Evolutionary conservation across 2,329 filamentous ascomycete species (phyloP).

Genomic region (Apiospora hydei): DNA sequence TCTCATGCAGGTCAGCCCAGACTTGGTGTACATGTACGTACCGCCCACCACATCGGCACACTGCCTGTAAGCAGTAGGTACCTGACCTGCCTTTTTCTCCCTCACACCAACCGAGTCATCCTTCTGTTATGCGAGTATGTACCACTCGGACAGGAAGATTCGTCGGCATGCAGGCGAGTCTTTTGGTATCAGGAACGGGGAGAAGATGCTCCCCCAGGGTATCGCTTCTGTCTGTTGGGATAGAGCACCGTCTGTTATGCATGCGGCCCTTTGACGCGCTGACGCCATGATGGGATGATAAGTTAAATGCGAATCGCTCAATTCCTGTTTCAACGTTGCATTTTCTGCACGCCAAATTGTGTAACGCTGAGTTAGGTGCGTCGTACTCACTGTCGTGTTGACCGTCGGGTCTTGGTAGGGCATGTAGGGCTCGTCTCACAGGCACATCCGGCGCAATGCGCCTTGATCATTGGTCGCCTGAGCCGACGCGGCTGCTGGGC

Average conservation of each 20-base stretch:
- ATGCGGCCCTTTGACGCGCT: not conserved
- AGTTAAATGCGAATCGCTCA: not conserved
- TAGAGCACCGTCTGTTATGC: not conserved
- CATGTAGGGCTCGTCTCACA: not conserved
- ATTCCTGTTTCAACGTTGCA: slow-evolving; percentile 4
- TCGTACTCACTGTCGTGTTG: not conserved
- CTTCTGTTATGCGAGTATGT: not conserved
- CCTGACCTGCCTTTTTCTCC: not conserved
- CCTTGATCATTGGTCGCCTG: not conserved
- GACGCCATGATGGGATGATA: not conserved
- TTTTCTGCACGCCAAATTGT: not conserved
- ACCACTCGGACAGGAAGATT: not conserved
- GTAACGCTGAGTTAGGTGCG: not conserved
- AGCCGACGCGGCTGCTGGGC: not conserved
- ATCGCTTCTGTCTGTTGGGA: not conserved
- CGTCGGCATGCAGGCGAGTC: not conserved
- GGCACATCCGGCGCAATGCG: not conserved
- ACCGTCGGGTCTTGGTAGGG: not conserved
- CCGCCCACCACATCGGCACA: not conserved
- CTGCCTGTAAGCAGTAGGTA: not conserved
- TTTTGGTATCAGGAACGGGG: not conserved
- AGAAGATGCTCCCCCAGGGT: not conserved
- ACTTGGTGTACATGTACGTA: not conserved
- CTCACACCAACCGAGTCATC: not conserved
- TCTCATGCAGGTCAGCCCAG: not conserved